phyloP scores from a whole-genome alignment of 1,139 yeast species.

The Suhomyces kunorum region DNA sequence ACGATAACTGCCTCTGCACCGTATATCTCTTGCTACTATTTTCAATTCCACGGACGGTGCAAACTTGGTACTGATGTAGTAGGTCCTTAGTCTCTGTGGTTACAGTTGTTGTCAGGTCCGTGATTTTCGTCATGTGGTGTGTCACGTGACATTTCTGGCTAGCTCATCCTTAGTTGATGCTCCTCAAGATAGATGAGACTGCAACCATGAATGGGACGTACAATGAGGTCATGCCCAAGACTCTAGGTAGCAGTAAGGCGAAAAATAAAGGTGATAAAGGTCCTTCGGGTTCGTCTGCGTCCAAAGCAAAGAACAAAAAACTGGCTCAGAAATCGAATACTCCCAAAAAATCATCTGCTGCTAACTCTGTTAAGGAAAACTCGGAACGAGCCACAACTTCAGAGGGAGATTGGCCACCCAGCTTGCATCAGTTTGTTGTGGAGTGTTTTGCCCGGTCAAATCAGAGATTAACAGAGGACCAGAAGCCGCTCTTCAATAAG shows the following conservation, averaged over 20 bases:
- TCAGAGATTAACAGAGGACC: conserved; percentile 21
- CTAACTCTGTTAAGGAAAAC: neutral
- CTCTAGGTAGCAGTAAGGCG: conserved; percentile 4
- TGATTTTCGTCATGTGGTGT: no score
- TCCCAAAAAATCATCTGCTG: neutral
- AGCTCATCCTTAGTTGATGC: neutral
- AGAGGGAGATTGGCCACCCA: conserved; percentile 44
- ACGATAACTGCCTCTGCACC: neutral
- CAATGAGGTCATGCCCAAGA: conserved; percentile 22
- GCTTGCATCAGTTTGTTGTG: conserved; percentile 48
- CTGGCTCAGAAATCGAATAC: neutral
- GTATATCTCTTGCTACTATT: neutral
- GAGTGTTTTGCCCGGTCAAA: conserved; percentile 42
- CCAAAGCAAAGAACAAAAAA: conserved; percentile 1
- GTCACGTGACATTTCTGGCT: neutral
- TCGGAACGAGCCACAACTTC: neutral
- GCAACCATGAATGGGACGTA: conserved; percentile 13
- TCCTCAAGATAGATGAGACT: neutral
- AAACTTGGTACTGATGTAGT: neutral
- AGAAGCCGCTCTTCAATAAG: conserved; percentile 38
- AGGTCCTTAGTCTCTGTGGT: neutral
- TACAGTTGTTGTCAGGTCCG: neutral
- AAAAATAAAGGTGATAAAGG: neutral
- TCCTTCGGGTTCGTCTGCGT: neutral
- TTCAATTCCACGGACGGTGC: neutral